Conservation (phyloP, 2,329 filamentous ascomycete genomes). For the Scedosporium dehoogii region DNA sequence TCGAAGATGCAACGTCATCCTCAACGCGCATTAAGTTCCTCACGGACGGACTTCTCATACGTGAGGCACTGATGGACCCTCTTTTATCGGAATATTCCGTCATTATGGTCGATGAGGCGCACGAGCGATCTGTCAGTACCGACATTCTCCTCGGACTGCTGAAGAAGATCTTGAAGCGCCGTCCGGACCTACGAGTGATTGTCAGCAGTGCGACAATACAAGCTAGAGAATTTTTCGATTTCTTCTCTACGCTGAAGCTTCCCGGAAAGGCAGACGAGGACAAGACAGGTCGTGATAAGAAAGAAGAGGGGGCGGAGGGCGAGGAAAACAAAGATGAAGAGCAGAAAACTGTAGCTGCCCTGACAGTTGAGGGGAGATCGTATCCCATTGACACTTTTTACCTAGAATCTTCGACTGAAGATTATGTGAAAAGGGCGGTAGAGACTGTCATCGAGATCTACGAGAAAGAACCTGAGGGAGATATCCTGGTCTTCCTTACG, state of each 20-base stretch:
- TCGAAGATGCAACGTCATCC: slow-evolving; percentile 84
- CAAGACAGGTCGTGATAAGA: slow-evolving; percentile 20
- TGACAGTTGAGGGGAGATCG: slow-evolving; percentile 69
- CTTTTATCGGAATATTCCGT: slow-evolving; percentile 84
- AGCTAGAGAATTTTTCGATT: slow-evolving; percentile 73
- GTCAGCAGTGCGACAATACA: slow-evolving; percentile 91
- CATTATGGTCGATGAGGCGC: slow-evolving; percentile 96
- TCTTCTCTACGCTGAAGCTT: slow-evolving; percentile 42
- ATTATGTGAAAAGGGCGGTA: slow-evolving; percentile 78
- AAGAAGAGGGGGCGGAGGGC: slow-evolving; percentile 18
- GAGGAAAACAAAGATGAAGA: slow-evolving; percentile 11
- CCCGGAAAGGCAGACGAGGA: neutral
- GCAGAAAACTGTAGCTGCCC: slow-evolving; percentile 7
- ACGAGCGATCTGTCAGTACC: slow-evolving; percentile 86
- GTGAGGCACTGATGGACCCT: slow-evolving; percentile 89
- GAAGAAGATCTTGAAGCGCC: slow-evolving; percentile 76
- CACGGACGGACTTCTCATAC: slow-evolving; percentile 82
- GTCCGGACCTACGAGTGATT: slow-evolving; percentile 76
- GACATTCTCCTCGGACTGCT: slow-evolving; percentile 83
- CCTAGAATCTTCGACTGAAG: slow-evolving; percentile 64
- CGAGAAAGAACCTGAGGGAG: slow-evolving; percentile 66
- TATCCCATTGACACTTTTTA: slow-evolving; percentile 85
- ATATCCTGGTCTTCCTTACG: slow-evolving; percentile 85
- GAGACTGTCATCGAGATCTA: slow-evolving; percentile 85
- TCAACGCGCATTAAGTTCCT: slow-evolving; percentile 88